A percentile compares a stretch with the other conserved stretches of the same genome.
These are phyloP conservation scores for Salix purpurea DNA, from an alignment of 345 rosid genomes.

Conservation along the genomic window DNA sequence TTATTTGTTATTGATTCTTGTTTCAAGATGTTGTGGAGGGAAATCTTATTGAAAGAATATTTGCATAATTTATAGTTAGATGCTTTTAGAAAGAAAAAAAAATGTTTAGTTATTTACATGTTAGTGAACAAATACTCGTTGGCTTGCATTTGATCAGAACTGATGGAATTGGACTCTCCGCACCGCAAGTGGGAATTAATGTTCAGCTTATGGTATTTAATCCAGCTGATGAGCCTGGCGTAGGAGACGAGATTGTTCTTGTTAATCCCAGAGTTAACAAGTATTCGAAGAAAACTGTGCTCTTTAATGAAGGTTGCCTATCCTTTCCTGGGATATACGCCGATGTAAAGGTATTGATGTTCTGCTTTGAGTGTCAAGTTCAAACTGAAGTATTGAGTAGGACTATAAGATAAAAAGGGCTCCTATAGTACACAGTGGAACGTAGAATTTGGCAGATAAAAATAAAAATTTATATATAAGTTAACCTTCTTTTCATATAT, in stretches of 20 bases:
- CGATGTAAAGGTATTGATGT: conserved; percentile 58
- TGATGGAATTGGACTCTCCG: conserved; percentile 93
- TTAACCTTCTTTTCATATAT: neutral
- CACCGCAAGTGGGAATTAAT: conserved; percentile 92
- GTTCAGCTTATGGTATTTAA: conserved; percentile 94
- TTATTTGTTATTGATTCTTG: too few species aligned
- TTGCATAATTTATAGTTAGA: conserved; percentile 1
- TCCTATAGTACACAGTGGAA: too few species aligned
- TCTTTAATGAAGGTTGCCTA: conserved; percentile 77
- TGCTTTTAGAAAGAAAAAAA: conserved; percentile 8
- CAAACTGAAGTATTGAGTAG: too few species aligned
- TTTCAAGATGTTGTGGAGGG: too few species aligned
- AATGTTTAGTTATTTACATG: conserved; percentile 13
- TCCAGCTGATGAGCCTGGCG: conserved; percentile 64
- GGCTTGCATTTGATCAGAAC: conserved; percentile 61
- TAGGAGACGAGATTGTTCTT: conserved; percentile 86
- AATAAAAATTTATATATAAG: neutral
- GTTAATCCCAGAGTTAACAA: conserved; percentile 73
- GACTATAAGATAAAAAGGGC: too few species aligned
- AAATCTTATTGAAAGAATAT: neutral
- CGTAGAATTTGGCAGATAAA: too few species aligned
- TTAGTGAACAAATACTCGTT: conserved; percentile 24
- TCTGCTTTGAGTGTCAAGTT: neutral
- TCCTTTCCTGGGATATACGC: conserved; percentile 91
- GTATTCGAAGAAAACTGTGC: conserved; percentile 59